Conservation (phyloP, 345 rosid genomes). For the Zanthoxylum bungeanum region DNA sequence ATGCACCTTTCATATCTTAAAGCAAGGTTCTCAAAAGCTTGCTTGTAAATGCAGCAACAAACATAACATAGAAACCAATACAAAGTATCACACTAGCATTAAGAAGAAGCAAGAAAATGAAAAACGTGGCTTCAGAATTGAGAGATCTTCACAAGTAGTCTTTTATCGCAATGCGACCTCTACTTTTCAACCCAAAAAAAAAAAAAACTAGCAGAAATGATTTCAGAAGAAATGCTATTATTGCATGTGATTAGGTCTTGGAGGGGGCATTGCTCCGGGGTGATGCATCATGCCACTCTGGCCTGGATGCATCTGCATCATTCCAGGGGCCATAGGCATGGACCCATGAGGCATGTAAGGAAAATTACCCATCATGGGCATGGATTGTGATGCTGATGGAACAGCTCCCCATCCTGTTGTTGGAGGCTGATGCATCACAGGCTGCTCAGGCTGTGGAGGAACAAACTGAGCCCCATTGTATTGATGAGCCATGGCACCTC, state of each 20-base stretch:
- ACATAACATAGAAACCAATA: no score
- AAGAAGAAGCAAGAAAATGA: neutral
- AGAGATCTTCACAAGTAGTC: neutral
- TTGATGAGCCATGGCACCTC: slow-evolving; percentile 40
- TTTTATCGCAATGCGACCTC: neutral
- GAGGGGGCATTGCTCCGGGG: slow-evolving; percentile 35
- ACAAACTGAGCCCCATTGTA: slow-evolving; percentile 45
- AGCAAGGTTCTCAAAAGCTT: neutral
- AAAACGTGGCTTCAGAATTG: neutral
- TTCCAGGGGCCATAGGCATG: slow-evolving; percentile 55
- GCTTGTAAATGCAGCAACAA: neutral
- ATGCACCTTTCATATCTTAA: neutral
- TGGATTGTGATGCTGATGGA: slow-evolving; percentile 48
- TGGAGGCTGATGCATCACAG: slow-evolving; percentile 47
- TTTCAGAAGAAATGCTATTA: slow-evolving; percentile 18
- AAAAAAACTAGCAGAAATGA: neutral
- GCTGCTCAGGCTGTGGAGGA: slow-evolving; percentile 32
- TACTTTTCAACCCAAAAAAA: neutral
- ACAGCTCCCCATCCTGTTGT: slow-evolving; percentile 61
- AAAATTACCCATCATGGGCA: slow-evolving; percentile 47
- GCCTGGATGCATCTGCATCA: slow-evolving; percentile 45
- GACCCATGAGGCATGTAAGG: slow-evolving; percentile 58
- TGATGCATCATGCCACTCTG: slow-evolving; percentile 37
- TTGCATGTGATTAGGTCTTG: slow-evolving; percentile 42
- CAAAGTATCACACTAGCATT: neutral